A percentile compares a stretch with the other conserved stretches of the same genome.
Evolutionary conservation across 2,329 filamentous ascomycete species (phyloP).

Genomic region (Penicillium verrucosum): DNA sequence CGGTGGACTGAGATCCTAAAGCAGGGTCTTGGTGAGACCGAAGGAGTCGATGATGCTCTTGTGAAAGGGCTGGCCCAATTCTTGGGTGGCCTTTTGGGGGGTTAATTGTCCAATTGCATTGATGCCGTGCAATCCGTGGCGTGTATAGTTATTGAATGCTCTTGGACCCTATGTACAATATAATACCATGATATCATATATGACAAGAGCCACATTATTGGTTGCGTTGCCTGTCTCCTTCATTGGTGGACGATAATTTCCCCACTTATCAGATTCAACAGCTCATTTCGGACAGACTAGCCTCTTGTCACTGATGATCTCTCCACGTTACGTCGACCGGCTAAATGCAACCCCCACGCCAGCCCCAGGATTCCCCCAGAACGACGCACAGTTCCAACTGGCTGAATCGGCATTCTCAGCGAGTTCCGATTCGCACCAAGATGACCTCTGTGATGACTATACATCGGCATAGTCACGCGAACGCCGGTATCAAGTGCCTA

Average conservation of each 20-base stretch:
- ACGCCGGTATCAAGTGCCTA: not conserved
- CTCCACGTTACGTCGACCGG: conserved; percentile 2
- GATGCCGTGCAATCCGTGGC: not conserved
- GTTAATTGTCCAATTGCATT: not conserved
- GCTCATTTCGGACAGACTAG: not conserved
- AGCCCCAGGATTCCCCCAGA: not conserved
- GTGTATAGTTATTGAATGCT: conserved; percentile 3
- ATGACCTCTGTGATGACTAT: not conserved
- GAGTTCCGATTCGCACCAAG: not conserved
- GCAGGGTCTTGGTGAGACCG: conserved; percentile 14
- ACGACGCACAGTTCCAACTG: not conserved
- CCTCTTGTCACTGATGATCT: not conserved
- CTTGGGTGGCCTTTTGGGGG: conserved; percentile 28
- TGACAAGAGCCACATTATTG: not conserved
- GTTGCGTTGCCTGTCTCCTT: not conserved
- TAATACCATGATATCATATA: conserved; percentile 2
- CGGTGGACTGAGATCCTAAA: conserved; percentile 29
- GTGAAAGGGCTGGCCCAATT: conserved; percentile 27
- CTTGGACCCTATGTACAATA: not conserved
- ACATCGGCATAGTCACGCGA: not conserved
- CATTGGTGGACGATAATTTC: conserved; percentile 9
- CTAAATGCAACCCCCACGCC: conserved; percentile 6
- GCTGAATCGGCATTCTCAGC: conserved; percentile 6
- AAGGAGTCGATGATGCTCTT: conserved; percentile 12
- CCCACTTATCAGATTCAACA: conserved; percentile 1